Percentiles rank a stretch among this genome's conserved stretches.
Evolutionary conservation across 495 filamentous ascomycete species (phyloP).

Genomic region (Neurospora sp.): DNA sequence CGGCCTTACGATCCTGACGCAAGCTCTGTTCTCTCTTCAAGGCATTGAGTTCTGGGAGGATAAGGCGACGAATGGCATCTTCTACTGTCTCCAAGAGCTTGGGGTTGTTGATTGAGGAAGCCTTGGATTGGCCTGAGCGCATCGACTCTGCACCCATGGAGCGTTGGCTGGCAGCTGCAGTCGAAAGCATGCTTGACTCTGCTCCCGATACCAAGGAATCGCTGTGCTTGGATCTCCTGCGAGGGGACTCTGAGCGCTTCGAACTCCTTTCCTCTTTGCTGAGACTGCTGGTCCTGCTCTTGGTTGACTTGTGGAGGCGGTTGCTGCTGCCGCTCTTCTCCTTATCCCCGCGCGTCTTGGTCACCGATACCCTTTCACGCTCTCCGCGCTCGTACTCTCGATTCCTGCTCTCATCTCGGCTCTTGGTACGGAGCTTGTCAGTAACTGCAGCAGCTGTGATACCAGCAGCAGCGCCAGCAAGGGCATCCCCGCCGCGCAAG

Average conservation of each 20-base stretch:
- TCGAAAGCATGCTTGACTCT: slow-evolving; percentile 68
- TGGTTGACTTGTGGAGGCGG: slow-evolving; percentile 43
- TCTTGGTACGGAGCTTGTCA: slow-evolving; percentile 38
- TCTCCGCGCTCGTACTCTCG: slow-evolving; percentile 16
- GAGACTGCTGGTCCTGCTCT: slow-evolving; percentile 50
- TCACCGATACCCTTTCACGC: slow-evolving; percentile 5
- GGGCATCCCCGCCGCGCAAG: slow-evolving; percentile 23
- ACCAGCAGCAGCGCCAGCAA: slow-evolving; percentile 24
- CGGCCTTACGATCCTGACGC: slow-evolving; percentile 39
- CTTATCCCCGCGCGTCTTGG: slow-evolving; percentile 19
- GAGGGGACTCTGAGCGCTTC: slow-evolving; percentile 40
- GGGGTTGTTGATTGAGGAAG: slow-evolving; percentile 85
- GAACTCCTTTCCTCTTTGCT: slow-evolving; percentile 45
- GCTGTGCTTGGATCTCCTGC: slow-evolving; percentile 43
- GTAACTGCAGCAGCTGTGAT: slow-evolving; percentile 32
- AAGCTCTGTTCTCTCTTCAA: slow-evolving; percentile 80
- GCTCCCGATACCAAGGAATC: slow-evolving; percentile 51
- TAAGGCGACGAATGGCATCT: slow-evolving; percentile 85
- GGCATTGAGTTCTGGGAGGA: slow-evolving; percentile 83
- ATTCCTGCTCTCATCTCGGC: slow-evolving; percentile 29
- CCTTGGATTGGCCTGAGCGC: slow-evolving; percentile 62
- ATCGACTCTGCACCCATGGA: slow-evolving; percentile 69
- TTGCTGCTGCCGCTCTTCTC: slow-evolving; percentile 23
- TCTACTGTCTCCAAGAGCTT: slow-evolving; percentile 92
- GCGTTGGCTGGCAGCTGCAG: slow-evolving; percentile 56